A percentile compares a stretch with the other conserved stretches of the same genome.
phyloP scores from a whole-genome alignment of 768 basidiomycete species.

The Amanita molliuscula region DNA sequence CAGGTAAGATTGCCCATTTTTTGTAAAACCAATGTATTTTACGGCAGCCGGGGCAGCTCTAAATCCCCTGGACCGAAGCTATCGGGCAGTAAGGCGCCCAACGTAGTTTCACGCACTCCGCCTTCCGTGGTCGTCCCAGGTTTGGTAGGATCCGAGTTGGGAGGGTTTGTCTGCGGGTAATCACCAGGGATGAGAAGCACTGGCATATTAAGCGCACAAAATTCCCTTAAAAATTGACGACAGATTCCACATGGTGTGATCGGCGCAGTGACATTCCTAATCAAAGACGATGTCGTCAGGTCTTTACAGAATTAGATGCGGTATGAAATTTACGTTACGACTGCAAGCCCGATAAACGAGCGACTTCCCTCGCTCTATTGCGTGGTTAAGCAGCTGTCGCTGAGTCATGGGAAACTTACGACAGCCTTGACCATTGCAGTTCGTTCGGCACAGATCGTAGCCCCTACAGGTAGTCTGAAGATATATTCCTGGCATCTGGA shows the following conservation, averaged over 20 bases:
- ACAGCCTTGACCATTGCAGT: slow-evolving; percentile 94
- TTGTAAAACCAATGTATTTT: not conserved
- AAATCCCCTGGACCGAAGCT: slow-evolving; percentile 88
- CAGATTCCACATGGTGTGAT: slow-evolving; percentile 92
- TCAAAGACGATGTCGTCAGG: not conserved
- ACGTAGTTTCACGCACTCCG: slow-evolving; percentile 50
- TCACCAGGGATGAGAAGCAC: slow-evolving; percentile 60
- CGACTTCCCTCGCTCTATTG: slow-evolving; percentile 71
- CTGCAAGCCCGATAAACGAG: slow-evolving; percentile 65
- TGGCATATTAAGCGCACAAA: slow-evolving; percentile 67
- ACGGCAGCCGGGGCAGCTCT: not conserved
- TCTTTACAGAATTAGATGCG: not conserved
- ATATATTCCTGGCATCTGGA: not conserved
- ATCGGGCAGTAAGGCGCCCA: slow-evolving; percentile 69
- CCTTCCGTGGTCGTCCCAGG: slow-evolving; percentile 27
- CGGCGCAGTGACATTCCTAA: slow-evolving; percentile 55
- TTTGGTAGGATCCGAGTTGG: slow-evolving; percentile 21
- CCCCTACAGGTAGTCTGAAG: slow-evolving; percentile 38
- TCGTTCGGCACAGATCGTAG: slow-evolving; percentile 87
- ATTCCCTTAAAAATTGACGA: slow-evolving; percentile 84
- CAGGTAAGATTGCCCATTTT: not conserved
- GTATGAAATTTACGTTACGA: slow-evolving; percentile 59
- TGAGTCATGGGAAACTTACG: slow-evolving; percentile 35
- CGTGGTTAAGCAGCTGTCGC: not conserved
- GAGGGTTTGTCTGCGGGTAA: slow-evolving; percentile 33